These are phyloP conservation scores for Meyerozyma sp. DNA, from an alignment of 1,139 yeast genomes.

Conservation along the genomic window DNA sequence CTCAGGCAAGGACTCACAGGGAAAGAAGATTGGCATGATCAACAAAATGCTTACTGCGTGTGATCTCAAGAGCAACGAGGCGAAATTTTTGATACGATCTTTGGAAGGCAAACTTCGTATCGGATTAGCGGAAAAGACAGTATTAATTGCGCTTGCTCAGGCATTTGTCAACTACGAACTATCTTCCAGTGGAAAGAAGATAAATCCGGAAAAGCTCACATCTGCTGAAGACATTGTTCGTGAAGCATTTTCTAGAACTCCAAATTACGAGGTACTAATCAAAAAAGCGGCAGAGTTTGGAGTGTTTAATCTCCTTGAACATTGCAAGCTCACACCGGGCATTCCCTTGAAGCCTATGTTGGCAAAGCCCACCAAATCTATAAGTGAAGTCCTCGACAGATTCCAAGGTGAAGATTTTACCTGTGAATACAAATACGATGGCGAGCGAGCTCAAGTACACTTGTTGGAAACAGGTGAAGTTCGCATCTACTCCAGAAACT, in stretches of 20 bases:
- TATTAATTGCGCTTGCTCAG: constrained; percentile 75
- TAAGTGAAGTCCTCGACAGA: constrained; percentile 82
- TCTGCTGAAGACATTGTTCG: constrained; percentile 74
- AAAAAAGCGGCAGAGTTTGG: constrained; percentile 65
- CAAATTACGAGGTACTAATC: constrained; percentile 80
- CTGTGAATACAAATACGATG: constrained; percentile 95
- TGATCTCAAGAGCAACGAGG: constrained; percentile 64
- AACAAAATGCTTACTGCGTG: constrained; percentile 84
- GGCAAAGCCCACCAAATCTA: constrained; percentile 94
- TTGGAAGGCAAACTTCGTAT: constrained; percentile 90
- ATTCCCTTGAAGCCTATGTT: constrained; percentile 96
- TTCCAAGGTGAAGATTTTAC: constrained; percentile 84
- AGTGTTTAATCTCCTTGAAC: constrained; percentile 54
- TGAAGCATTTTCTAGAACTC: constrained; percentile 87
- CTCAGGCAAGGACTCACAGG: constrained; percentile 83
- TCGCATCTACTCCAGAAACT: constrained; percentile 83
- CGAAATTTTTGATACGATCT: constrained; percentile 84
- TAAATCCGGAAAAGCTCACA: constrained; percentile 37
- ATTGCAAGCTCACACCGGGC: constrained; percentile 81
- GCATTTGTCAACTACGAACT: constrained; percentile 65
- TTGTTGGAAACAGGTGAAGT: constrained; percentile 61
- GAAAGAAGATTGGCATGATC: constrained; percentile 68
- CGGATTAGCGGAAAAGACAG: constrained; percentile 92
- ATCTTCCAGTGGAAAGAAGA: constrained; percentile 11
- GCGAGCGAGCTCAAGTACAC: constrained; percentile 96